Percentiles rank a stretch among this genome's conserved stretches.
phyloP scores from a whole-genome alignment of 2,329 filamentous ascomycete genomes.

The Aspergillus cejpii region DNA sequence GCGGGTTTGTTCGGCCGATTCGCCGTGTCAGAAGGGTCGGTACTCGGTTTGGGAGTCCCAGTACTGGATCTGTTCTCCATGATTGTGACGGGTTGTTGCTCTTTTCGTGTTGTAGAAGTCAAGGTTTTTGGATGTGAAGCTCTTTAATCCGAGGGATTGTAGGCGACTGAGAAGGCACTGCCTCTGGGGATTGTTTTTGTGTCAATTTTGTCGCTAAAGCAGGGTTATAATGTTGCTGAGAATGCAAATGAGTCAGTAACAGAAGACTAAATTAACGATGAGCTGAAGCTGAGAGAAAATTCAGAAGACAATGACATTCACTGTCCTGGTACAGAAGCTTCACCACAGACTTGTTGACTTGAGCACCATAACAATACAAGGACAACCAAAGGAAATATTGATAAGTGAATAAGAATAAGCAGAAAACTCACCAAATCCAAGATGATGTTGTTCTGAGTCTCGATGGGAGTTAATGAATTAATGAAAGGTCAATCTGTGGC shows the following conservation, averaged over 20 bases:
- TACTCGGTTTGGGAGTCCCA: not conserved
- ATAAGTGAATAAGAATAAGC: not conserved
- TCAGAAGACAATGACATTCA: not conserved
- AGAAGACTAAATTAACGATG: not conserved
- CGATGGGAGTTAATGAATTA: not conserved
- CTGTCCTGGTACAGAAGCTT: not conserved
- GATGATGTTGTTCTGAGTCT: not conserved
- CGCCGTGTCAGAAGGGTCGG: not conserved
- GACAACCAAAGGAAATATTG: not conserved
- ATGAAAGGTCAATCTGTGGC: not conserved
- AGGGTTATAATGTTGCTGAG: slow-evolving; percentile 5
- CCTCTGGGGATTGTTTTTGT: slow-evolving; percentile 1
- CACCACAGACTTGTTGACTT: not conserved
- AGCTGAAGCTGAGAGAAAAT: not conserved
- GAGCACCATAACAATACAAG: not conserved
- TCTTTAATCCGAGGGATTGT: not conserved
- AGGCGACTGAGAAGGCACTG: not conserved
- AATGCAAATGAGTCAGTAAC: not conserved
- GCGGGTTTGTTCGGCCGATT: not conserved
- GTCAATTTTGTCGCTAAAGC: slow-evolving; percentile 1
- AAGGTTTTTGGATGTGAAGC: not conserved
- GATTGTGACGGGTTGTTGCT: not conserved
- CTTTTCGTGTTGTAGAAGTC: not conserved
- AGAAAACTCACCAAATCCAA: not conserved
- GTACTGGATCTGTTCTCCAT: not conserved